A percentile compares a stretch with the other conserved stretches of the same genome.
Evolutionary conservation across 2,329 filamentous ascomycete genomes (phyloP).

Genomic region (Epichloe glyceriae): DNA sequence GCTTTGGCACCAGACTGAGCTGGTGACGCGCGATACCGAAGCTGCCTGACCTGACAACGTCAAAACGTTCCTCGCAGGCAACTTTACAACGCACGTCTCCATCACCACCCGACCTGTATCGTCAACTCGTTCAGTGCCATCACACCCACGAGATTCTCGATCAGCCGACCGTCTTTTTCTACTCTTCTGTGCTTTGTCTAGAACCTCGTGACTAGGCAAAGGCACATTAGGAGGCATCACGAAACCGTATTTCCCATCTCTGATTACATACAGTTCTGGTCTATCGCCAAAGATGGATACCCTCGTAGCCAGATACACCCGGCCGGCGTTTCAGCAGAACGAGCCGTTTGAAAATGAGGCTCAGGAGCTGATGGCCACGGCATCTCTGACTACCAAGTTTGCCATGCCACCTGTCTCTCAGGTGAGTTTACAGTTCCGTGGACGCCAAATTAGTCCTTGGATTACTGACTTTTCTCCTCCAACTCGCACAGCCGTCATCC

Average conservation of each 20-base stretch:
- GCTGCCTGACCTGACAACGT: constrained; percentile 26
- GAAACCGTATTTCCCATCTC: not conserved
- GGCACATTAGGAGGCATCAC: not conserved
- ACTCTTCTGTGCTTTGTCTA: not conserved
- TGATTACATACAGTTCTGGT: not conserved
- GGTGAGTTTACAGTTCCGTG: constrained; percentile 30
- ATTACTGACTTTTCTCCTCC: not conserved
- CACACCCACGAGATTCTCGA: not conserved
- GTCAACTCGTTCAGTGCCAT: not conserved
- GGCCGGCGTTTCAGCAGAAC: constrained; percentile 56
- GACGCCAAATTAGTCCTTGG: not conserved
- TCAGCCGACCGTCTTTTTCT: constrained; percentile 6
- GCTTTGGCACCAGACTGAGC: not conserved
- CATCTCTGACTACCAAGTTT: constrained; percentile 81
- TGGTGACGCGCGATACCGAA: constrained; percentile 30
- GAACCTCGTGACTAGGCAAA: not conserved
- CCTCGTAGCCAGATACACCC: constrained; percentile 84
- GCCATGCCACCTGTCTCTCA: constrained; percentile 86
- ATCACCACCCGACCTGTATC: not conserved
- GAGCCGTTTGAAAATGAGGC: constrained; percentile 61
- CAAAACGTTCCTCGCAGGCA: not conserved
- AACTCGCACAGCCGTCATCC: constrained; percentile 54
- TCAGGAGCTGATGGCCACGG: constrained; percentile 58
- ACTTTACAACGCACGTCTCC: constrained; percentile 1
- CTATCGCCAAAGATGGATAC: constrained; percentile 58